These are phyloP conservation scores for Gracilaria caudata DNA, from an alignment of 23 red algal species.

Conservation along the genomic window DNA sequence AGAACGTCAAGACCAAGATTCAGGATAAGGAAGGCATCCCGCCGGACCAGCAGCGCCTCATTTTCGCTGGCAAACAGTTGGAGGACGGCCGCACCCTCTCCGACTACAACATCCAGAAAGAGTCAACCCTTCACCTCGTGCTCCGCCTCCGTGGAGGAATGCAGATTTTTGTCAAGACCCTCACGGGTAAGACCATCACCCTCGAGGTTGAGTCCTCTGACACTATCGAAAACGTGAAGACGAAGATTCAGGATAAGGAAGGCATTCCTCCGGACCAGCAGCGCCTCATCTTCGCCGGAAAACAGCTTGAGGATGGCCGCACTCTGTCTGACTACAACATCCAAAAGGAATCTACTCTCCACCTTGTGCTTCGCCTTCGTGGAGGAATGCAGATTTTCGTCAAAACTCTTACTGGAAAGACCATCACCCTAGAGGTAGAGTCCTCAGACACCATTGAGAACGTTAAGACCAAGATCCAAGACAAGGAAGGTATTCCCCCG, in stretches of 20 bases:
- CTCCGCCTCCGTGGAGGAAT: slow-evolving; percentile 85
- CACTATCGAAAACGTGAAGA: slow-evolving; percentile 93
- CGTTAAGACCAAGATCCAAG: slow-evolving; percentile 99
- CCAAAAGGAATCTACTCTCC: slow-evolving; percentile 96
- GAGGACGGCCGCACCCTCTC: slow-evolving; percentile 89
- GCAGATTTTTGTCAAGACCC: slow-evolving; percentile 95
- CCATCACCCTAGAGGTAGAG: slow-evolving; percentile 99
- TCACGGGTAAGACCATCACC: slow-evolving; percentile 95
- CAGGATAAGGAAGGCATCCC: slow-evolving; percentile 90
- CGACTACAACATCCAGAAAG: slow-evolving; percentile 98
- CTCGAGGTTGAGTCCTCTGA: slow-evolving; percentile 93
- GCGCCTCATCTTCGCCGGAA: slow-evolving; percentile 97
- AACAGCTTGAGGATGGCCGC: slow-evolving; percentile 92
- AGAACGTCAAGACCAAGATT: slow-evolving; percentile 97
- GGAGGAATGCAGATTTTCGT: slow-evolving; percentile 92
- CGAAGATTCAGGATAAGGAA: slow-evolving; percentile 97
- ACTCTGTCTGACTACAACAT: slow-evolving; percentile 96
- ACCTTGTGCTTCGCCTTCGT: slow-evolving; percentile 87
- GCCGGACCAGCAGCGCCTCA: slow-evolving; percentile 92
- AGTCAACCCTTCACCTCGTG: slow-evolving; percentile 91
- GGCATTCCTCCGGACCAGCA: slow-evolving; percentile 95
- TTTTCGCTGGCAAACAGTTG: slow-evolving; percentile 94
- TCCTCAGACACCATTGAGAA: slow-evolving; percentile 99
- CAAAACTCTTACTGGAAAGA: slow-evolving; percentile 98
- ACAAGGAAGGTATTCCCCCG: slow-evolving; percentile 99